Evolutionary conservation across 1,284 basidiomycete species (phyloP).

Genomic region (Fomitopsis palustris): DNA sequence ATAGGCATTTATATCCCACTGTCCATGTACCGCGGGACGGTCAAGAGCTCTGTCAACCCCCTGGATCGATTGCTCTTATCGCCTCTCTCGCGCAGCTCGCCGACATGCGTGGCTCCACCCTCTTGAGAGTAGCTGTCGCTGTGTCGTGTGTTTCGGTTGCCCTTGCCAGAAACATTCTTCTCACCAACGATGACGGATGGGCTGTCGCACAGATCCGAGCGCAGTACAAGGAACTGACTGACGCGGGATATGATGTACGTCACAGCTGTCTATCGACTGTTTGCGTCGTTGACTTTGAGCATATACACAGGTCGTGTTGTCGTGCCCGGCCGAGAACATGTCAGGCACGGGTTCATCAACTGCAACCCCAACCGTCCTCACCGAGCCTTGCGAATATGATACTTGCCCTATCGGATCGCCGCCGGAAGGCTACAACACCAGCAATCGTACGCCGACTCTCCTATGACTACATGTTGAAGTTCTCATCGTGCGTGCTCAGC

Average conservation of each 20-base stretch:
- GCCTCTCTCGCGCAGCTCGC: no score
- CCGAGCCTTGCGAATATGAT: conserved; percentile 37
- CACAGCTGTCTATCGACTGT: neutral
- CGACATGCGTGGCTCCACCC: neutral
- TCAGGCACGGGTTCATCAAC: conserved; percentile 39
- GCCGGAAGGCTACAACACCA: conserved; percentile 39
- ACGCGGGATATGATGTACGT: conserved; percentile 39
- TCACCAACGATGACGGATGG: conserved; percentile 52
- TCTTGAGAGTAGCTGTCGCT: neutral
- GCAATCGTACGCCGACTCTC: conserved; percentile 33
- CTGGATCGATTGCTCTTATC: no score
- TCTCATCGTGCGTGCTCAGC: conserved; percentile 15
- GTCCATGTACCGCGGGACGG: no score
- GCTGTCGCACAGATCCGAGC: conserved; percentile 47
- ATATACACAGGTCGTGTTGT: conserved; percentile 34
- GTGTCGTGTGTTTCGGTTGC: neutral
- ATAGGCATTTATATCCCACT: neutral
- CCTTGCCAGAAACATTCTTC: conserved; percentile 21
- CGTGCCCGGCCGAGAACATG: conserved; percentile 36
- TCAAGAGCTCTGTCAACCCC: no score
- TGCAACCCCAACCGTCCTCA: conserved; percentile 21
- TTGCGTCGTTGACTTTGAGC: conserved; percentile 7
- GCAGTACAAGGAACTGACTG: conserved; percentile 36
- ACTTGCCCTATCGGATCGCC: conserved; percentile 41
- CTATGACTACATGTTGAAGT: no score